These are phyloP conservation scores for Microascus cirrosus DNA, from an alignment of 2,329 filamentous ascomycete genomes.

Conservation along the genomic window DNA sequence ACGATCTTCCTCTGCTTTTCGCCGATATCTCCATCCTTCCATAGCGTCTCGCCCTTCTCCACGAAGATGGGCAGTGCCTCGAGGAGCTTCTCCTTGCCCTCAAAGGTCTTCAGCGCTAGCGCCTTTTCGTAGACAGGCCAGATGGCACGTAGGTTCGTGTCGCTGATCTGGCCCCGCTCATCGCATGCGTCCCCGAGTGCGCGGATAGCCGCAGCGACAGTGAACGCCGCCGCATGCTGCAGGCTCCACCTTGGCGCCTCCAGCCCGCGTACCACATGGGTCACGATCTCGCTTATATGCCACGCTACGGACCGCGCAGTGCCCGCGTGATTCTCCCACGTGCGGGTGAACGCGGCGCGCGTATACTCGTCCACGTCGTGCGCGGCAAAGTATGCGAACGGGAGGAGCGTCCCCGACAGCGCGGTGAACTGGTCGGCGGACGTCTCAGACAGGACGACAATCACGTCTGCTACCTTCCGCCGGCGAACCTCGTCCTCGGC, in stretches of 20 bases:
- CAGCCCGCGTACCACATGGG: constrained; percentile 55
- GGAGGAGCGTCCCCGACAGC: constrained; percentile 64
- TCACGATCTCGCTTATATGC: constrained; percentile 73
- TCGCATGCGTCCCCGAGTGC: constrained; percentile 52
- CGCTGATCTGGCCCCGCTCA: constrained; percentile 46
- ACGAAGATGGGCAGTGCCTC: constrained; percentile 71
- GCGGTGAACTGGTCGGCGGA: constrained; percentile 80
- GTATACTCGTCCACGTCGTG: constrained; percentile 78
- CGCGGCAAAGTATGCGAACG: constrained; percentile 79
- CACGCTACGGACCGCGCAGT: constrained; percentile 71
- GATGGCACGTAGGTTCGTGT: constrained; percentile 47
- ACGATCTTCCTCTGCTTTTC: constrained; percentile 69
- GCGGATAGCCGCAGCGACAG: constrained; percentile 62
- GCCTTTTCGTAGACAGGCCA: constrained; percentile 82
- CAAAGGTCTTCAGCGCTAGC: constrained; percentile 80
- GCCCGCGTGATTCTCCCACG: constrained; percentile 86
- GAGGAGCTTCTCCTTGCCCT: constrained; percentile 79
- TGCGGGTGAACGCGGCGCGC: constrained; percentile 66
- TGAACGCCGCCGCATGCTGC: constrained; percentile 77
- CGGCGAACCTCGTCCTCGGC: constrained; percentile 68
- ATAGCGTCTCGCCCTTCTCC: constrained; percentile 48
- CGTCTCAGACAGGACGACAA: constrained; percentile 72
- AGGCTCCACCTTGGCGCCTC: constrained; percentile 80
- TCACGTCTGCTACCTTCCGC: constrained; percentile 69
- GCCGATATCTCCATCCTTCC: constrained; percentile 42